phyloP scores from a whole-genome alignment of 2,329 filamentous ascomycete genomes.

The Pseudopithomyces maydicus region DNA sequence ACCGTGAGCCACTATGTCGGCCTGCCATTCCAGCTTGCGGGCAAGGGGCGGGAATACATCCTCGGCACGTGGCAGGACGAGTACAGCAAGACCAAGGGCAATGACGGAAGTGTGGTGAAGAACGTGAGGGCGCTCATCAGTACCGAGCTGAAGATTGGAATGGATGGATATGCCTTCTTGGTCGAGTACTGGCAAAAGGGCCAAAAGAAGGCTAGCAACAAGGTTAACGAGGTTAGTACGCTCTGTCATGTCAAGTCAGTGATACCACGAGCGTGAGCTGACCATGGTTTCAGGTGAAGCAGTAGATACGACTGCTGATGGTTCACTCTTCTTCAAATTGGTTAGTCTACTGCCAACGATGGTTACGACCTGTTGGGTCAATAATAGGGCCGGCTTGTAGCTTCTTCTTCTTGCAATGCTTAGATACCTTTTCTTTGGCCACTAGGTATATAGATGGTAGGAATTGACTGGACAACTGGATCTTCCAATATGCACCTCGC shows the following conservation, averaged over 20 bases:
- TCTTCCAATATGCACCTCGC: not conserved
- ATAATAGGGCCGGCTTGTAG: not conserved
- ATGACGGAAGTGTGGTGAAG: slow-evolving; percentile 40
- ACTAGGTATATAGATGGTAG: slow-evolving; percentile 5
- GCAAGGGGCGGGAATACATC: slow-evolving; percentile 41
- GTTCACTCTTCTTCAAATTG: not conserved
- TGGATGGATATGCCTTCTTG: slow-evolving; percentile 39
- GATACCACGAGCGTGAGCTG: not conserved
- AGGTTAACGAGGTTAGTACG: slow-evolving; percentile 35
- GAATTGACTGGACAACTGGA: not conserved
- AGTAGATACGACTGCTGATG: not conserved
- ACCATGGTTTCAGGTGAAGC: not conserved
- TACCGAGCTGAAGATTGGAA: slow-evolving; percentile 46
- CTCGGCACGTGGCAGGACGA: slow-evolving; percentile 45
- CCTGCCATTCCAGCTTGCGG: slow-evolving; percentile 32
- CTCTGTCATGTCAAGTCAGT: no score
- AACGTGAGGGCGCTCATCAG: slow-evolving; percentile 43
- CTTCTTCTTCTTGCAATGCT: slow-evolving; percentile 8
- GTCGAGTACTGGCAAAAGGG: slow-evolving; percentile 39
- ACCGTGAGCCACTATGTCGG: slow-evolving; percentile 29
- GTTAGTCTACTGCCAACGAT: not conserved
- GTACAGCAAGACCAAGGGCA: slow-evolving; percentile 45
- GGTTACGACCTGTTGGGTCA: not conserved
- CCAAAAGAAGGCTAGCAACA: slow-evolving; percentile 40
- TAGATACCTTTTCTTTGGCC: slow-evolving; percentile 12